Conservation (phyloP, 1,284 basidiomycete genomes). For the Cryptococcus hybrid region DNA sequence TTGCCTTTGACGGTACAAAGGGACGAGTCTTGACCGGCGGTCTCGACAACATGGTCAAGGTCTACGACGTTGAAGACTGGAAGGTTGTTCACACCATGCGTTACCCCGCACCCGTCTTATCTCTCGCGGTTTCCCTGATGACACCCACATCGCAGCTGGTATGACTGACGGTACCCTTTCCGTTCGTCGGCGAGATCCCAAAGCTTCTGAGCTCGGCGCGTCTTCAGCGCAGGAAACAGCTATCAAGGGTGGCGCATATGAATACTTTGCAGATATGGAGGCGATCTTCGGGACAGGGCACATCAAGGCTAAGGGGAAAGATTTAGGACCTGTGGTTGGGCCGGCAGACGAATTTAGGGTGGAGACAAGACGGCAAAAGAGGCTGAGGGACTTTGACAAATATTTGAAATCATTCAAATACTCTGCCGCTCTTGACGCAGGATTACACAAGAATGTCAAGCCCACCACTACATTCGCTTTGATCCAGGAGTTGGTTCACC, state of each 20-base stretch:
- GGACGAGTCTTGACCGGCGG: constrained; percentile 79
- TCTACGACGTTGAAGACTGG: constrained; percentile 92
- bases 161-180: constrained; percentile 97
- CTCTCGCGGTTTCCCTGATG: constrained; percentile 93
- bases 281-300: constrained; percentile 61
- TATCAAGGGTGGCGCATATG: constrained; percentile 63
- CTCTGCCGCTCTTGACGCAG: constrained; percentile 86
- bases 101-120: constrained; percentile 89
- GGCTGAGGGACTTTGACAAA: constrained; percentile 83
- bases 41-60: constrained; percentile 97
- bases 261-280: constrained; percentile 66
- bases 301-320: constrained; percentile 57
- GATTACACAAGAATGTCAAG: constrained; percentile 68
- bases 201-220: constrained; percentile 60
- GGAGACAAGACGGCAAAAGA: constrained; percentile 68
- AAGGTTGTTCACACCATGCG: constrained; percentile 98
- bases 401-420: constrained; percentile 93
- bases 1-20: constrained; percentile 70
- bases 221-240: constrained; percentile 54
- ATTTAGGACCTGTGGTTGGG: constrained; percentile 52
- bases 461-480: constrained; percentile 86
- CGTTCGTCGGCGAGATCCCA: constrained; percentile 75
- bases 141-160: constrained; percentile 92
- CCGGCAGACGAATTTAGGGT: constrained; percentile 70
- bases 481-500: constrained; percentile 88